These are phyloP conservation scores for Terfezia claveryi DNA, from an alignment of 495 filamentous ascomycete species.

Conservation along the genomic window DNA sequence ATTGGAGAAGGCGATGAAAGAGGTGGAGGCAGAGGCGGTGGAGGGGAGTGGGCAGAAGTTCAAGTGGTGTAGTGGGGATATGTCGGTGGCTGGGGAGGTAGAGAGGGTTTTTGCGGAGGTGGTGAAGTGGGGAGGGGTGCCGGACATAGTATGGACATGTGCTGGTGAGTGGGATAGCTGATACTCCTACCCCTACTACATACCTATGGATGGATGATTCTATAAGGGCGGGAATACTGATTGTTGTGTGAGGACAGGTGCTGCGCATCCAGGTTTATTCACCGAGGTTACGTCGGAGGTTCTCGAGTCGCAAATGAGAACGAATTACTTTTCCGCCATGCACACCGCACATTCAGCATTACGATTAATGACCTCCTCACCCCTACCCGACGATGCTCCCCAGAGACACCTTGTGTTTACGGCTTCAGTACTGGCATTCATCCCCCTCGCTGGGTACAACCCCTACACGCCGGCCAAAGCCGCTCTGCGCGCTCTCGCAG, in stretches of 20 bases:
- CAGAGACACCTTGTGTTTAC: conserved; percentile 74
- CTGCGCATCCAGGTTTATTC: conserved; percentile 55
- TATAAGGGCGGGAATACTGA: not conserved
- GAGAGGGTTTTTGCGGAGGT: conserved; percentile 45
- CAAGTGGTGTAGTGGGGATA: conserved; percentile 64
- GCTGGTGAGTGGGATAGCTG: conserved; percentile 23
- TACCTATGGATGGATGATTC: too few species aligned
- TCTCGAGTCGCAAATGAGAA: conserved; percentile 61
- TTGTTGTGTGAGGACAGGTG: conserved; percentile 24
- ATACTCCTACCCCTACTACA: too few species aligned
- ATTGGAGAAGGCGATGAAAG: conserved; percentile 47
- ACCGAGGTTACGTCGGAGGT: conserved; percentile 41
- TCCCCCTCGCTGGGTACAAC: conserved; percentile 59
- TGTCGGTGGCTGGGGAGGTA: conserved; percentile 45
- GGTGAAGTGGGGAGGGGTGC: conserved; percentile 49
- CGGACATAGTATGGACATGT: conserved; percentile 82
- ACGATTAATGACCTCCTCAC: conserved; percentile 33
- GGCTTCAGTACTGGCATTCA: conserved; percentile 51
- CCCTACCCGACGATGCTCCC: conserved; percentile 17
- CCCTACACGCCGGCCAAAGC: conserved; percentile 71
- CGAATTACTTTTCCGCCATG: conserved; percentile 75
- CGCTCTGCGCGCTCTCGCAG: conserved; percentile 62
- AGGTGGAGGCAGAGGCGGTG: conserved; percentile 38
- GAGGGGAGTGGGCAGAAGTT: conserved; percentile 52
- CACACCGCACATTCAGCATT: conserved; percentile 60